Base-by-base conservation (phyloP, 1,139 yeast species). In the Pneumocystis jirovecii region DNA sequence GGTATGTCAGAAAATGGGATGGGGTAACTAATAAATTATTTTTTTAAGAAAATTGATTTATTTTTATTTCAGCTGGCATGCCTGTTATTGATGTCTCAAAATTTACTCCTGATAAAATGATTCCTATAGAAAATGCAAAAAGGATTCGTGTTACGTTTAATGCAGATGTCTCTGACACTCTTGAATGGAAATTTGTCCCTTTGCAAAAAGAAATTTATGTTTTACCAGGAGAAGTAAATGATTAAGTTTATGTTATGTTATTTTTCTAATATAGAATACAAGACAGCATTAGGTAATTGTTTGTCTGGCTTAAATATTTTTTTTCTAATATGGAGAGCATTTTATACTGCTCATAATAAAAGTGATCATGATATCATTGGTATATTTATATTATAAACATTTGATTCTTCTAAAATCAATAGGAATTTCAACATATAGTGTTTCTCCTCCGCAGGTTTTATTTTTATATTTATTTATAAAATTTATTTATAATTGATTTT, bases 171-270 rank as follows among this genome's bases (percentile, higher is more conserved):
- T 88, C 96, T 0, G 89, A 93, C 19, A 82, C 89, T 61, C 80
- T 95, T 70, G 98, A 98, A 3, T 95, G 99, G 99, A 87, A 84
- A 70, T 93, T 95, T 76, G 84, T 86, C 29, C 98, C 99, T 10
- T 93, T 89, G 74, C 98, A 93, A 74, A 80, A 95, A 70, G 96
- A 91, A 75, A 98, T 95, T 5, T 84, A 85, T 71, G 89, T 95
- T 29, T 85, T 90, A 17, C 99, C 99, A 0, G 99, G 99, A 31
- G 99, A 95, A 75, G 57, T 50, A 50, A 50, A 50, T 50, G 8
- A 50, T 50, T 50, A 50, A 50, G 10, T 50, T 40, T 3, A 25
- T 25, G 12, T 50, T n/a, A n/a, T n/a, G n/a, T 12, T 10, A 31
- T 25, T 50, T 15, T 50, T 50, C 57, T 50, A 50, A 50, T 50